Base-by-base conservation (phyloP, 2,329 filamentous ascomycete species). In the Plectosphaerella sp. region DNA sequence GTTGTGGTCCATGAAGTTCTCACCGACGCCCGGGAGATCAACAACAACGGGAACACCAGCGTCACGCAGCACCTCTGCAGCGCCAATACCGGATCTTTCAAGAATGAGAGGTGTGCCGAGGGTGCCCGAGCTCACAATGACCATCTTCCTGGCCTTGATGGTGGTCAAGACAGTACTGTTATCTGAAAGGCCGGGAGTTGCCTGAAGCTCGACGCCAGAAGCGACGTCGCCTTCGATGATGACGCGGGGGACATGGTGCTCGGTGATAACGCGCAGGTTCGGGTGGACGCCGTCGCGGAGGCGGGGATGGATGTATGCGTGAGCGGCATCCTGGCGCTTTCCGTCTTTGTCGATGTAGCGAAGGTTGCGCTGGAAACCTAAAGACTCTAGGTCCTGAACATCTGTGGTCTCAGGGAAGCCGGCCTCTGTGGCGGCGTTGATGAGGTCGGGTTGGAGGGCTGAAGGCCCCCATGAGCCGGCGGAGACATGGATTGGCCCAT, bases 401-500 rank as follows among this genome's bases (percentile, higher is more conserved):
- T 83, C 79, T 39, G 68, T 64, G 43, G 75, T 67, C 52, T 78
- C 70, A 14, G 66, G 65, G 52, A 73, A 74, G 4, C 79, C 79
- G 45, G 76, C 61, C 43, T 70, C 61, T 14, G 62, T 62, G 0
- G 74, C 71, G 3, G 75, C 75, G 1, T 71, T 61, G 49, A 79
- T 67, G 57, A 78, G 78, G 12, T 74, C 67, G 3, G 72, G 62
- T 51, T 75, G 71, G 12, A 71, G 66, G 2, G 49, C 52, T 28
- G 65, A 69, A 5, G 63, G 65, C 37, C 64, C 59, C 57, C 68
- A 76, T 0, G 72, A 73, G 45, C 79, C 76, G 42, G 70, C 69
- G 2, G 72, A 76, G 18, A 83, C 63, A 46, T 77, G 64, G 35
- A 80, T 68, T 0, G 77, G 78, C 0, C 78, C 78, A 39, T 72